phyloP scores from a whole-genome alignment of 2,329 filamentous ascomycete species.

The Pyricularia pennisetigena region DNA sequence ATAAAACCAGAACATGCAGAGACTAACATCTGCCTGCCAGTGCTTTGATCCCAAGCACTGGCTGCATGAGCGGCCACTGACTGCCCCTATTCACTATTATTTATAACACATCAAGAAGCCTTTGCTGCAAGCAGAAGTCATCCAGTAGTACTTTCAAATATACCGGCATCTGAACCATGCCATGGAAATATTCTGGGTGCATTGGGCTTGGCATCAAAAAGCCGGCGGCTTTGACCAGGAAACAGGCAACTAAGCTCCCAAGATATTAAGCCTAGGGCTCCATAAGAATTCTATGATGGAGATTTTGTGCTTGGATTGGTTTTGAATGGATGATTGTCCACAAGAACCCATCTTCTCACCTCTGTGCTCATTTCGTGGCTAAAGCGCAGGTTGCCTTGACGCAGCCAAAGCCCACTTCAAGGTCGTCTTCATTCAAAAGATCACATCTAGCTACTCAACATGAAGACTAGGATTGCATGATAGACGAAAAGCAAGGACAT shows the following conservation, averaged over 20 bases:
- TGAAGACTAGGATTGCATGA: not conserved
- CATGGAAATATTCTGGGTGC: no score
- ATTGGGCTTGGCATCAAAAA: not conserved
- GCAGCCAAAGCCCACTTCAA: not conserved
- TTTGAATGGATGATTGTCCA: not conserved
- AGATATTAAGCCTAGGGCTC: not conserved
- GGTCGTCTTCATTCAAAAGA: not conserved
- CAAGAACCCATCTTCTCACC: not conserved
- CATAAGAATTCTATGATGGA: no score
- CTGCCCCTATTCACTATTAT: no score
- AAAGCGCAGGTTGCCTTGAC: not conserved
- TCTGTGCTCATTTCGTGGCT: not conserved
- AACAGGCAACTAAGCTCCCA: not conserved
- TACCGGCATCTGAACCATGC: not conserved
- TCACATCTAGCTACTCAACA: not conserved
- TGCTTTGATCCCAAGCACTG: not conserved
- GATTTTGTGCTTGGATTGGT: not conserved
- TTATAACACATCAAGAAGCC: no score
- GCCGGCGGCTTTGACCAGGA: not conserved
- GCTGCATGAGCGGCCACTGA: not conserved
- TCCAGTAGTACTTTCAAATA: not conserved
- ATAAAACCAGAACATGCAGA: not conserved
- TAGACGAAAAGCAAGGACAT: not conserved
- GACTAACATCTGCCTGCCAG: not conserved
- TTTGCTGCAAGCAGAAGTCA: no score